A percentile compares a stretch with the other conserved stretches of the same genome.
Conservation (phyloP, 2,329 filamentous ascomycete genomes). For the Sarocladiaceae sp. region DNA sequence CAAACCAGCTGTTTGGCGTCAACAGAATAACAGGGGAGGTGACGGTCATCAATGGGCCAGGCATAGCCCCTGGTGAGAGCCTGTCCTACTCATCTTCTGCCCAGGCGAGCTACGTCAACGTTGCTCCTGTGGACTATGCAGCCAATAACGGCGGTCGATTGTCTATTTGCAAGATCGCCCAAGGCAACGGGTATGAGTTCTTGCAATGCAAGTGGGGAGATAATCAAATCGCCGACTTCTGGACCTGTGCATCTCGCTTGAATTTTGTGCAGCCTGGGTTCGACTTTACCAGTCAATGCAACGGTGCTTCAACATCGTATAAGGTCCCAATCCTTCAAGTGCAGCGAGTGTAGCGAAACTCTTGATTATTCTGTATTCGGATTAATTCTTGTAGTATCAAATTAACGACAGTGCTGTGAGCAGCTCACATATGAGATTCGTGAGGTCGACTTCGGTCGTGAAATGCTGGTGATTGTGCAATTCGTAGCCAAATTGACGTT, state of each 20-base stretch:
- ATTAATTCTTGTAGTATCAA: no score
- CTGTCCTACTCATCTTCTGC: not conserved
- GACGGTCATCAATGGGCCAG: not conserved
- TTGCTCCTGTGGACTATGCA: not conserved
- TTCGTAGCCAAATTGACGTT: no score
- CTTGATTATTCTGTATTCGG: no score
- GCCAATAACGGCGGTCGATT: not conserved
- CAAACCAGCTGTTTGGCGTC: not conserved
- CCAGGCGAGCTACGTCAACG: not conserved
- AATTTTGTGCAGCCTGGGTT: not conserved
- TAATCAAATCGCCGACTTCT: slow-evolving; percentile 3
- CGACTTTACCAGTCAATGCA: not conserved
- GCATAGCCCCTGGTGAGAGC: not conserved
- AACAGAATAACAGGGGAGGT: not conserved
- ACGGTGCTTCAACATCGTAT: not conserved
- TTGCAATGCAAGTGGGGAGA: slow-evolving; percentile 4
- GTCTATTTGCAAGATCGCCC: not conserved
- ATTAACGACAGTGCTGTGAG: no score
- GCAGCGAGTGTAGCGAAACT: no score
- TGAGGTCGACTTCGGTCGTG: no score
- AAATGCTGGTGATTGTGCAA: no score
- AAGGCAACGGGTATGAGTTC: not conserved
- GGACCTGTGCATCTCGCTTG: not conserved
- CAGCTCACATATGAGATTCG: no score
- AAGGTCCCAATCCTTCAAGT: not conserved